Evolutionary conservation across 495 filamentous ascomycete species (phyloP), one percentile per base, ranked within the genome.

Genomic region (Rusavskia elegans): DNA sequence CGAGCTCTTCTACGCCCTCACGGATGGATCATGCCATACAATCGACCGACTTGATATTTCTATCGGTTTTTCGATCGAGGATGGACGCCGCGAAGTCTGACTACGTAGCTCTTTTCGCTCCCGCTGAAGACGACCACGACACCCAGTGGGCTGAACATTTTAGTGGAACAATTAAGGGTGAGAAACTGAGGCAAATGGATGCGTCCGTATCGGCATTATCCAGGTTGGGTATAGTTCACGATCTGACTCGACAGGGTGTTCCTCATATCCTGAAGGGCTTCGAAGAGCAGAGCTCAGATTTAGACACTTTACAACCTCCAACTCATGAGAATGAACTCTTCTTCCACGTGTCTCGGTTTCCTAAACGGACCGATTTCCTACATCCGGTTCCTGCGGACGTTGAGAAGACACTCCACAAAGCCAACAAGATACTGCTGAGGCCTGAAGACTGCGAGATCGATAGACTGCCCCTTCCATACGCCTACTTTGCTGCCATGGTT

Each of bases 401-500:
- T 32, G 9, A 20, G 13, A 21, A 30, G 10, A 14, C 17, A 25
- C 5, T 16, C 21, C 7, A 10, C 1, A 14, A 20, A 19, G 16
- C 36, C 32, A 20, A 50, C 16, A 35, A 23, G 32, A 37, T 32
- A 13, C 38, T n/a, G 41, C 61, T 19, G 46, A 53, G 17, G 37
- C 41, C 17, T 32, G 20, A 41, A 46, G 35, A 66, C 10, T 73
- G 69, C 53, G 54, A 53, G 14, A 56, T 84, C 3, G 79, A 84
- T 53, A 71, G 61, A 23, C 65, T 87, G 1, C 82, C 87, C 0
- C 64, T 73, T 27, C 61, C 65, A 16, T 80, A 80, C 51, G 72
- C 77, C 1, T 70, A 80, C 23, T 78, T 94, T 53, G 84, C 80
- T 1, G 68, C 83, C 16, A 72, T 93, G 35, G 71, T 94, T 23